These are phyloP conservation scores for Coniosporium apollinis DNA, from an alignment of 495 filamentous ascomycete genomes.

Conservation along the genomic window DNA sequence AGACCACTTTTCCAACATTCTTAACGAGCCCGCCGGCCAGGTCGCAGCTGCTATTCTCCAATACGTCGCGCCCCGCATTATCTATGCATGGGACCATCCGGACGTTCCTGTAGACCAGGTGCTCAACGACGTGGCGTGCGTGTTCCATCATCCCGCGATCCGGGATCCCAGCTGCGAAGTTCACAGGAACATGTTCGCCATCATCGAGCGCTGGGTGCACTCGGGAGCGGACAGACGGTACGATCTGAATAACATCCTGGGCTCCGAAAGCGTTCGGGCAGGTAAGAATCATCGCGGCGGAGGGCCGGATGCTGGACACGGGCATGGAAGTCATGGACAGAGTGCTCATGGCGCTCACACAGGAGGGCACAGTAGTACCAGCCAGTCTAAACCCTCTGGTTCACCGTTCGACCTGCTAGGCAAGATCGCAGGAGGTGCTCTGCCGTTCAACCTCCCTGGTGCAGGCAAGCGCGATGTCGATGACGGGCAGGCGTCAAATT, in stretches of 20 bases:
- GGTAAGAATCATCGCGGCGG: constrained; percentile 51
- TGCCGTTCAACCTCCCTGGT: not conserved
- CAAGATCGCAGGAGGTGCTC: not conserved
- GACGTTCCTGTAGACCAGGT: constrained; percentile 65
- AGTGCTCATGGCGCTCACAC: not conserved
- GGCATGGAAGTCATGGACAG: constrained; percentile 2
- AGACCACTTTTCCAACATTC: constrained; percentile 86
- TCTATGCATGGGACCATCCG: constrained; percentile 83
- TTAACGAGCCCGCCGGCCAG: constrained; percentile 75
- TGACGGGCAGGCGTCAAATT: too few species aligned
- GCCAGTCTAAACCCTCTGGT: not conserved
- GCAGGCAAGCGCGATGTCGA: not conserved
- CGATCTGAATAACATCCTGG: constrained; percentile 49
- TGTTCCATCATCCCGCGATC: constrained; percentile 80
- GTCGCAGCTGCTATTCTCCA: constrained; percentile 63
- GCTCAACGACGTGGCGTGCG: constrained; percentile 52
- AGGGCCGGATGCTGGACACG: constrained; percentile 4
- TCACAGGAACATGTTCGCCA: constrained; percentile 72
- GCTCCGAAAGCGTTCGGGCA: constrained; percentile 59
- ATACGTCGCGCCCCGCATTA: constrained; percentile 70
- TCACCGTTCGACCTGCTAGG: not conserved
- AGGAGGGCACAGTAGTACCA: not conserved
- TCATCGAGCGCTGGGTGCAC: constrained; percentile 60
- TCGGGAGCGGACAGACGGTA: constrained; percentile 43
- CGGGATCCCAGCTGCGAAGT: constrained; percentile 56